A percentile compares a stretch with the other conserved stretches of the same genome.
phyloP scores from a whole-genome alignment of 208 protist species.

The Trypanosoma mega region DNA sequence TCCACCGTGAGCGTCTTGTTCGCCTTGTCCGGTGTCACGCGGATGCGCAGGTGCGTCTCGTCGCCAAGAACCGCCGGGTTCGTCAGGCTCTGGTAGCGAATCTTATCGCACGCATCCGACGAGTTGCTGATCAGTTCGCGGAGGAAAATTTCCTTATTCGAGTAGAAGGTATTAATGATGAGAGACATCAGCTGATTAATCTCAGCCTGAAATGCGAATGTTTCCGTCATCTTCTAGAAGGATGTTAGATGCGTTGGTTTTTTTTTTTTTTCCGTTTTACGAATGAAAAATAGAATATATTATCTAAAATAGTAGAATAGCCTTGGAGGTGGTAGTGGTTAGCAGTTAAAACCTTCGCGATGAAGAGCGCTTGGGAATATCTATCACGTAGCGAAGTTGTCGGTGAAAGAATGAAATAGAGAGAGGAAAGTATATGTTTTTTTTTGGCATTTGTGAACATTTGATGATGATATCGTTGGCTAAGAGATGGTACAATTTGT shows the following conservation, averaged over 20 bases:
- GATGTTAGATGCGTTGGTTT: neutral
- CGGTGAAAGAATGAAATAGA: no score
- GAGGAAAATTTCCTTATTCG: conserved; percentile 99
- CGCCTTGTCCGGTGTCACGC: conserved; percentile 95
- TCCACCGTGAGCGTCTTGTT: conserved; percentile 96
- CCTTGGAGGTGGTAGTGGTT: no score
- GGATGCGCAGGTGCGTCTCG: conserved; percentile 95
- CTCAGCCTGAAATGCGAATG: conserved; percentile 91
- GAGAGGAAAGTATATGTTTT: no score
- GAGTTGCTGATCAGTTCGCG: conserved; percentile 99
- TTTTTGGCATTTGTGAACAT: no score
- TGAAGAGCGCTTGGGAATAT: no score
- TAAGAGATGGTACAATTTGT: no score
- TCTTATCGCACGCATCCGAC: conserved; percentile 98
- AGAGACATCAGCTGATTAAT: conserved; percentile 98
- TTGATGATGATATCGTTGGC: no score
- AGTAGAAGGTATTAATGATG: conserved; percentile 99
- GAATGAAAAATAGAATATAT: neutral
- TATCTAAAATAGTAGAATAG: no score
- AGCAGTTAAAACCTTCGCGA: no score
- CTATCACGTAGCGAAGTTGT: no score
- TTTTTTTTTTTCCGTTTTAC: no score
- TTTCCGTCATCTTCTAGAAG: conserved; percentile 43
- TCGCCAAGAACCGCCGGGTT: conserved; percentile 90
- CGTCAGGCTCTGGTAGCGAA: conserved; percentile 96